Evolutionary conservation across 805 yeast species (phyloP).

Genomic region (Grigorovia jiainica): DNA sequence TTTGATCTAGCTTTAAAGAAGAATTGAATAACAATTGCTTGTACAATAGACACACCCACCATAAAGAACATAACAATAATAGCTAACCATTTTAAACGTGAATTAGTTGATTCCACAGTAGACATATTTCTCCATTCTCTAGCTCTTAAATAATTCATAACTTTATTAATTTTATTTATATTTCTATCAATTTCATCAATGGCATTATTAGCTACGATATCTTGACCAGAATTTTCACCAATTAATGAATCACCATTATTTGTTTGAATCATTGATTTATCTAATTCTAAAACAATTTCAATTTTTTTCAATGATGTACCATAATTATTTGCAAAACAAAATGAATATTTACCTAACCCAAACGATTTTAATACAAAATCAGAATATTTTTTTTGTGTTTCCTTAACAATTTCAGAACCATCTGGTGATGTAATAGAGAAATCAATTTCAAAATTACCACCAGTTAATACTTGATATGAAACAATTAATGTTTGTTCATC

Average conservation of each 20-base stretch:
- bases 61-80: conserved; percentile 60
- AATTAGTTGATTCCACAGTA: conserved; percentile 72
- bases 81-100: conserved; percentile 70
- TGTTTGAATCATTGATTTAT: conserved; percentile 28
- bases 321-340: conserved; percentile 57
- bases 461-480: conserved; percentile 47
- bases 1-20: conserved; percentile 51
- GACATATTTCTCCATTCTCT: conserved; percentile 96
- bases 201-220: conserved; percentile 44
- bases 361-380: conserved; percentile 52
- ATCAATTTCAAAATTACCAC: conserved; percentile 61
- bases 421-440: conserved; percentile 49
- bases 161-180: conserved; percentile 46
- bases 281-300: conserved; percentile 50
- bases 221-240: conserved; percentile 28
- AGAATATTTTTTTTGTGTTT: conserved; percentile 52
- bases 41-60: conserved; percentile 68
- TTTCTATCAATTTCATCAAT: conserved; percentile 50
- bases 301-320: conserved; percentile 56
- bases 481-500: conserved; percentile 34
- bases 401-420: conserved; percentile 38
- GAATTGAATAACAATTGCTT: conserved; percentile 73
- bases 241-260: conserved; percentile 12
- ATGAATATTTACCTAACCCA: conserved; percentile 51
- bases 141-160: conserved; percentile 82